phyloP scores from a whole-genome alignment of 345 rosid genomes.

The Stellera chamaejasme region DNA sequence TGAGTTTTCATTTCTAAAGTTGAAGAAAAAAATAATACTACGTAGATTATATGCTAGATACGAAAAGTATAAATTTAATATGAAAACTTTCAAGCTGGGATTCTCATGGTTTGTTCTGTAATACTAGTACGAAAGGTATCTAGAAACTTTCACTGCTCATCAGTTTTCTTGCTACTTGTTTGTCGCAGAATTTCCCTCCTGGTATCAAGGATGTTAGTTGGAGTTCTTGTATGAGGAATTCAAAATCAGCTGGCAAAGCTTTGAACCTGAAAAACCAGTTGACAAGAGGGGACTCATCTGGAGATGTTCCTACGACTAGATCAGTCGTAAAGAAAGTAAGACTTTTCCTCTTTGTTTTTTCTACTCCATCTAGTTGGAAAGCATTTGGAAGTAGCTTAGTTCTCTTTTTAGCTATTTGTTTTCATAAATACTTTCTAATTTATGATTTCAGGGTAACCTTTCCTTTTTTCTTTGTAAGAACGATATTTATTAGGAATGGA shows the following conservation, averaged over 20 bases:
- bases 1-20: no score
- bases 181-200: slow-evolving; percentile 21
- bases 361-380: neutral
- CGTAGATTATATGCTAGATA: no score
- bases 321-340: slow-evolving; percentile 22
- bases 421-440: neutral
- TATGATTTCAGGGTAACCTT: neutral
- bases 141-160: no score
- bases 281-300: slow-evolving; percentile 14
- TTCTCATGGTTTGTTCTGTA: no score
- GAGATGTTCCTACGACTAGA: slow-evolving; percentile 22
- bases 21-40: no score
- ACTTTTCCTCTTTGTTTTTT: neutral
- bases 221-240: slow-evolving; percentile 17
- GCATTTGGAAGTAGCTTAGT: no score
- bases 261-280: slow-evolving; percentile 15
- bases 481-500: neutral
- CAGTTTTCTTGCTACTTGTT: no score
- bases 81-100: no score
- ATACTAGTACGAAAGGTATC: no score
- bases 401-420: neutral
- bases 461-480: slow-evolving; percentile 1
- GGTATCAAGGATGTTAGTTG: slow-evolving; percentile 8
- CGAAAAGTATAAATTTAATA: no score
- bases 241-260: slow-evolving; percentile 13